These are phyloP conservation scores for Phytophthora citricola DNA, from an alignment of 352 stramenopile species.

Conservation along the genomic window DNA sequence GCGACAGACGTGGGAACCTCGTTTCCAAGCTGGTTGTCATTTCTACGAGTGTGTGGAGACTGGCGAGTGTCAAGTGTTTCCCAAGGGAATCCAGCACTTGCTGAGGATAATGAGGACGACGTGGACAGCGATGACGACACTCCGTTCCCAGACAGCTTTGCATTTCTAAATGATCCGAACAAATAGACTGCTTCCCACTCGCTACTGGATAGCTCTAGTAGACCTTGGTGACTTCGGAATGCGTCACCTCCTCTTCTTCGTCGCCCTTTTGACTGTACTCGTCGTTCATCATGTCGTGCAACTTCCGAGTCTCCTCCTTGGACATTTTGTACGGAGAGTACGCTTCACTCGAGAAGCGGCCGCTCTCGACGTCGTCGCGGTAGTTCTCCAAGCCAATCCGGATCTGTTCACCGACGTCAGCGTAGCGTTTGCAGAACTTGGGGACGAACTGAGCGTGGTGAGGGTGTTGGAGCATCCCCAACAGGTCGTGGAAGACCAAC, in stretches of 20 bases:
- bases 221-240: constrained; percentile 81
- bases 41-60: constrained; percentile 83
- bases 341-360: constrained; percentile 93
- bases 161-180: constrained; percentile 58
- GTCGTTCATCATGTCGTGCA: constrained; percentile 60
- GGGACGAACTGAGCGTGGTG: constrained; percentile 96
- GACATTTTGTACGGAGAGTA: constrained; percentile 97
- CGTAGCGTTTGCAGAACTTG: constrained; percentile 99
- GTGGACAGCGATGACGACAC: constrained; percentile 34
- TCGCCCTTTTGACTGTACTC: constrained; percentile 59
- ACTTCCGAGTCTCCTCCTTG: constrained; percentile 74
- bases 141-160: constrained; percentile 72
- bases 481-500: constrained; percentile 98
- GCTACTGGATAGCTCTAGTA: constrained; percentile 49
- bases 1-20: constrained; percentile 52
- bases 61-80: constrained; percentile 52
- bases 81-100: constrained; percentile 1
- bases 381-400: constrained; percentile 95
- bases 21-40: constrained; percentile 77
- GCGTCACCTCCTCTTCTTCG: constrained; percentile 34
- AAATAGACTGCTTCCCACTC: constrained; percentile 17
- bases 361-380: constrained; percentile 96
- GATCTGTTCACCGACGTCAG: constrained; percentile 94
- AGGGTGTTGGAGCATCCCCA: constrained; percentile 98
- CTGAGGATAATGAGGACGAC: constrained; percentile 21